Evolutionary conservation across 805 yeast genomes (phyloP).

Genomic region (Jamesozyma hellenica): DNA sequence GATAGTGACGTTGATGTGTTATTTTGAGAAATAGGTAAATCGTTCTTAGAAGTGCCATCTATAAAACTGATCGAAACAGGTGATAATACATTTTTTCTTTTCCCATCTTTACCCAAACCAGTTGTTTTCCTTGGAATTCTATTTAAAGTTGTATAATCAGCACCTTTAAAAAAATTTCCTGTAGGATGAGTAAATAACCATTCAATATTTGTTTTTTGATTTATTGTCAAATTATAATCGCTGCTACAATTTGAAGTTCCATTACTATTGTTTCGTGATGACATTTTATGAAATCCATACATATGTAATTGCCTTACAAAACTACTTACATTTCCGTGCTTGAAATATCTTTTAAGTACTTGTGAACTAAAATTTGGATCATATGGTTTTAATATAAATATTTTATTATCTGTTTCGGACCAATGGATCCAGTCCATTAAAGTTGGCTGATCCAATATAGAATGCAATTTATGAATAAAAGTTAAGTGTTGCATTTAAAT

Average conservation of each 20-base stretch:
- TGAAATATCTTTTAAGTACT: constrained; percentile 61
- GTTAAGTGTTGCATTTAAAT: constrained; percentile 12
- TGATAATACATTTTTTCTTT: constrained; percentile 23
- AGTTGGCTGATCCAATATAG: constrained; percentile 18
- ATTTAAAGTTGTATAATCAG: constrained; percentile 14
- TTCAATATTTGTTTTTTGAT: constrained; percentile 8
- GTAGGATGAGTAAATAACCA: constrained; percentile 29
- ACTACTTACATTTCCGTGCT: constrained; percentile 87
- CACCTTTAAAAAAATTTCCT: constrained; percentile 18
- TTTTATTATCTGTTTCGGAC: constrained; percentile 14
- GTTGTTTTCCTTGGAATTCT: constrained; percentile 26
- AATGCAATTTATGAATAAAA: constrained; percentile 24
- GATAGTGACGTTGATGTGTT: background rate
- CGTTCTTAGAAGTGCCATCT: constrained; percentile 2
- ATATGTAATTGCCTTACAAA: constrained; percentile 91
- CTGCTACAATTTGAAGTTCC: background rate
- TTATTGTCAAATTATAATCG: constrained; percentile 1
- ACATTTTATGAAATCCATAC: constrained; percentile 88
- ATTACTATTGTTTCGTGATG: constrained; percentile 1
- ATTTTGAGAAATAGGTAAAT: background rate
- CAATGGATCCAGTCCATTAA: constrained; percentile 22
- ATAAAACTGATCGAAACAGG: constrained; percentile 24
- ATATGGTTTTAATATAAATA: constrained; percentile 23
- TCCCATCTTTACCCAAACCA: constrained; percentile 25
- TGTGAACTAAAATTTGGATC: constrained; percentile 17